These are phyloP conservation scores for Quercus bicolor DNA, from an alignment of 306 rosid genomes.

Conservation along the genomic window DNA sequence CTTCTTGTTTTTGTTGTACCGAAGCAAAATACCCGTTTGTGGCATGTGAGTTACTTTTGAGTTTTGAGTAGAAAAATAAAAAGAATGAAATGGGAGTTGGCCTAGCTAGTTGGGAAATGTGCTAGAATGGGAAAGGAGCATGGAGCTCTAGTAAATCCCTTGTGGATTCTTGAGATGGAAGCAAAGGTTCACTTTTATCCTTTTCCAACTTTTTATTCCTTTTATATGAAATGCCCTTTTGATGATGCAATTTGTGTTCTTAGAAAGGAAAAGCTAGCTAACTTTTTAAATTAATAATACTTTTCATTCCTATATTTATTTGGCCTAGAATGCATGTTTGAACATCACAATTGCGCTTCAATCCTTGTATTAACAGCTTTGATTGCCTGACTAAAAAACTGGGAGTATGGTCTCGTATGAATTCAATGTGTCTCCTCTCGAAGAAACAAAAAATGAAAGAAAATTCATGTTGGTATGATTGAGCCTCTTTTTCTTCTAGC, in stretches of 20 bases:
- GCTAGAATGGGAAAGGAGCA: slow-evolving; percentile 7
- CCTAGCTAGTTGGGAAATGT: slow-evolving; percentile 14
- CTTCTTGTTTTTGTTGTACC: neutral
- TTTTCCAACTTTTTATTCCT: neutral
- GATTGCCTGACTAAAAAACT: neutral
- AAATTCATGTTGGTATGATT: neutral
- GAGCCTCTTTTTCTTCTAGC: neutral
- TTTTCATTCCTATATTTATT: neutral
- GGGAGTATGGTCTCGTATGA: neutral
- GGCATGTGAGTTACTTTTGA: slow-evolving; percentile 9
- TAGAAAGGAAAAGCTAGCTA: slow-evolving; percentile 1
- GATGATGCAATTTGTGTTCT: neutral
- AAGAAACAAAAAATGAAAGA: neutral
- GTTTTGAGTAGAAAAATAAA: neutral
- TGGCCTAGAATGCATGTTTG: neutral
- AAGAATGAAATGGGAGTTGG: neutral
- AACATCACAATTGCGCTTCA: slow-evolving; percentile 1
- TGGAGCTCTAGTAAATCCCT: neutral
- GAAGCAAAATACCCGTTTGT: neutral
- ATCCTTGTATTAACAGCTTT: neutral
- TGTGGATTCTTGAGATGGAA: slow-evolving; percentile 8
- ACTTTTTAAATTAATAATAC: slow-evolving; percentile 14
- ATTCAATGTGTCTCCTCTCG: neutral
- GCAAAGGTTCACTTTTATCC: slow-evolving; percentile 6
- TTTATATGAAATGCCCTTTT: neutral